Evolutionary conservation across 78 protist species (phyloP).

Genomic region (Cavenderia fasciculata): DNA sequence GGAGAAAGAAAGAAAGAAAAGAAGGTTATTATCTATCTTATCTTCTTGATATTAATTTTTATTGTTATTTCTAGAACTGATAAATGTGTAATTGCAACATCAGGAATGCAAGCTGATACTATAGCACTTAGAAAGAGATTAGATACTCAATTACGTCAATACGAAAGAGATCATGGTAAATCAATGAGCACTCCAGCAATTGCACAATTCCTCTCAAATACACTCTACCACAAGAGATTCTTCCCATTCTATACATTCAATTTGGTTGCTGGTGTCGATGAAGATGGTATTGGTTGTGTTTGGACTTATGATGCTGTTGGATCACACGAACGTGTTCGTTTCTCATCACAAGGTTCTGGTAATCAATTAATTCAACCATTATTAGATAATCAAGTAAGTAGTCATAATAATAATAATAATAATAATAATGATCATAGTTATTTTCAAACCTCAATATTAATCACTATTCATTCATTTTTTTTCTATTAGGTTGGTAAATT

Average conservation of each 20-base stretch:
- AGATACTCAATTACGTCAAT: constrained; percentile 29
- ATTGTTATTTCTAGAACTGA: constrained; percentile 84
- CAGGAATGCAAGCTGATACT: constrained; percentile 97
- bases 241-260: constrained; percentile 98
- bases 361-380: constrained; percentile 93
- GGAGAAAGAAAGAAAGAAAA: background rate
- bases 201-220: constrained; percentile 94
- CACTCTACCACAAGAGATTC: constrained; percentile 97
- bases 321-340: constrained; percentile 82
- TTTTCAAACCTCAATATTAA: background rate
- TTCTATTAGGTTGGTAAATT: constrained; percentile 56
- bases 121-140: constrained; percentile 90
- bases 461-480: background rate
- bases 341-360: constrained; percentile 94
- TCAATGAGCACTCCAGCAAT: constrained; percentile 86
- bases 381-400: constrained; percentile 93
- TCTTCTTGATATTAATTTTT: background rate
- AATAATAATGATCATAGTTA: background rate
- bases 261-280: constrained; percentile 88
- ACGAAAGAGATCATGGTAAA: constrained; percentile 87
- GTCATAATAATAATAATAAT: background rate
- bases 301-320: constrained; percentile 98
- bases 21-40: background rate
- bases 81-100: constrained; percentile 87
- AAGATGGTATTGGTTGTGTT: constrained; percentile 90